These are phyloP conservation scores for Kurtzmaniella fragi DNA, from an alignment of 805 yeast genomes.

Conservation along the genomic window DNA sequence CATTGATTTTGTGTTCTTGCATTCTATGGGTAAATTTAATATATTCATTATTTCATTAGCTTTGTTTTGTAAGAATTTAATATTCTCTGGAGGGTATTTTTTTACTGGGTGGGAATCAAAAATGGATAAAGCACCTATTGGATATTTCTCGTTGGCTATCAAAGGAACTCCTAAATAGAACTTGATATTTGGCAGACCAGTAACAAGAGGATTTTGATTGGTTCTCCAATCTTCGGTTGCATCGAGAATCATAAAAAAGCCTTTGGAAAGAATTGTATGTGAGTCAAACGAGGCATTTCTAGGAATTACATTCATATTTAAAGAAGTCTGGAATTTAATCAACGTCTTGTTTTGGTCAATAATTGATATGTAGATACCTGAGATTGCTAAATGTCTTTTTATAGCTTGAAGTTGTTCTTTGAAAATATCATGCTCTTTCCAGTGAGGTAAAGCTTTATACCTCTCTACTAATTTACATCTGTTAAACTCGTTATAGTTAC, in stretches of 20 bases:
- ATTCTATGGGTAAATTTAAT: conserved; percentile 29
- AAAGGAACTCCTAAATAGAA: conserved; percentile 68
- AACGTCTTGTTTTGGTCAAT: conserved; percentile 44
- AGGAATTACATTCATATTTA: conserved; percentile 47
- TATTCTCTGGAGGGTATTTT: conserved; percentile 27
- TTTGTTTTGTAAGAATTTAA: conserved; percentile 30
- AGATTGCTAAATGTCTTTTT: conserved; percentile 37
- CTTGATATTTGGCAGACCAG: conserved; percentile 51
- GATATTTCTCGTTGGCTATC: conserved; percentile 30
- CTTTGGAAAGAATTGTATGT: conserved; percentile 59
- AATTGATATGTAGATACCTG: conserved; percentile 58
- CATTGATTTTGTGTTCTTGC: conserved; percentile 6
- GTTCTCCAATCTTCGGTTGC: conserved; percentile 72
- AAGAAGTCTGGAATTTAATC: conserved; percentile 45
- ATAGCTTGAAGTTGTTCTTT: conserved; percentile 32
- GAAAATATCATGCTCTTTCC: conserved; percentile 42
- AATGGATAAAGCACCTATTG: conserved; percentile 55
- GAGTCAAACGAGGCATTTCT: conserved; percentile 59
- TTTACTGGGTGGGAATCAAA: conserved; percentile 45
- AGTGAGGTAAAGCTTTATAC: conserved; percentile 39
- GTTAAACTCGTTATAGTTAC: conserved; percentile 43
- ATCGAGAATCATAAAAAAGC: conserved; percentile 50
- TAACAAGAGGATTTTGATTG: conserved; percentile 55
- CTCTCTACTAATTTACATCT: conserved; percentile 41
- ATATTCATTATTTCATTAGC: conserved; percentile 40